Evolutionary conservation across 2,329 filamentous ascomycete genomes (phyloP).

Genomic region (Colletotrichum sp.): DNA sequence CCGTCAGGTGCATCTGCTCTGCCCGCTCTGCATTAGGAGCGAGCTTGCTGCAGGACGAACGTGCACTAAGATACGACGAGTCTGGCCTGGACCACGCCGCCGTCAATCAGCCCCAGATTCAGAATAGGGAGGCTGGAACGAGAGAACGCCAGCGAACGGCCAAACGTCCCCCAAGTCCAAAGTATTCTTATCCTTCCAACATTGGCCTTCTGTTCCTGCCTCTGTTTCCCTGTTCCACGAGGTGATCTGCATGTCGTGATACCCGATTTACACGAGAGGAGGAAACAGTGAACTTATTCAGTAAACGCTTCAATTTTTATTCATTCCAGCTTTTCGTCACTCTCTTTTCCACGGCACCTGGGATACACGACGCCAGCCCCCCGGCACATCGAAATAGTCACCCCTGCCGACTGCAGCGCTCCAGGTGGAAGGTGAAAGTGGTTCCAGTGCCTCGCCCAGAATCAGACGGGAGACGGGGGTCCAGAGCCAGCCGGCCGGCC

Average conservation of each 20-base stretch:
- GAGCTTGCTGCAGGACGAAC: conserved; percentile 6
- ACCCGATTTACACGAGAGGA: neutral
- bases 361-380: neutral
- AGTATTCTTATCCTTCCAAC: neutral
- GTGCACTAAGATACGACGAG: neutral
- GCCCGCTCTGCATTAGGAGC: neutral
- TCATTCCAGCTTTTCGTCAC: neutral
- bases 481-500: neutral
- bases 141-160: neutral
- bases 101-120: conserved; percentile 4
- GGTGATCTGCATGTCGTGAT: neutral
- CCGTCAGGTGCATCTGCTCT: neutral
- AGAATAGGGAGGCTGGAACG: conserved; percentile 4
- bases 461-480: neutral
- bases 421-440: conserved; percentile 3
- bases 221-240: neutral
- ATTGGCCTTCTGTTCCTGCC: neutral
- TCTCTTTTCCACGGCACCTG: neutral
- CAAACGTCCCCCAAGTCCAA: neutral
- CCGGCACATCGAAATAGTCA: neutral
- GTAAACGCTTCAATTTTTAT: neutral
- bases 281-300: neutral
- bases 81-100: neutral
- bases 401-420: neutral
- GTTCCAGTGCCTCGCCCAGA: neutral